These are phyloP conservation scores for Ceratocystis harringtonii DNA, from an alignment of 2,329 filamentous ascomycete species.

Conservation along the genomic window DNA sequence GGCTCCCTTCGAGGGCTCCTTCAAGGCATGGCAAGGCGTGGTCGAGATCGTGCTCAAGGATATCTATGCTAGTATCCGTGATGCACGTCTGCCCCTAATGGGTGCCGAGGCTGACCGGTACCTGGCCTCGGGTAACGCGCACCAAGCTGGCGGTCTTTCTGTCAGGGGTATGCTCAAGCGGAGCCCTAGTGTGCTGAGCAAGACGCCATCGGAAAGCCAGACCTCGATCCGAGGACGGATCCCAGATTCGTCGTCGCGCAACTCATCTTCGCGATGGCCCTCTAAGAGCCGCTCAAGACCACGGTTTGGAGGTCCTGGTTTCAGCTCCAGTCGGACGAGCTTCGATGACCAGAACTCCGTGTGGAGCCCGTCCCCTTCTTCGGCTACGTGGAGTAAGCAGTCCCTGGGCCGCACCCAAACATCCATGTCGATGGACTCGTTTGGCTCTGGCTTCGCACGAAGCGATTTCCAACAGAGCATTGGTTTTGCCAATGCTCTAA, in stretches of 20 bases:
- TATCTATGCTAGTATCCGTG: slow-evolving; percentile 79
- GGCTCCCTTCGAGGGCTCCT: slow-evolving; percentile 55
- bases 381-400: slow-evolving; percentile 92
- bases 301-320: slow-evolving; percentile 57
- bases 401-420: slow-evolving; percentile 83
- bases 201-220: slow-evolving; percentile 71
- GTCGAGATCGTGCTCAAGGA: slow-evolving; percentile 83
- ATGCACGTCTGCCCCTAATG: slow-evolving; percentile 73
- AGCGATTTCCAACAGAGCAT: slow-evolving; percentile 91
- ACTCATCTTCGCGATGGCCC: slow-evolving; percentile 54
- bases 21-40: slow-evolving; percentile 74
- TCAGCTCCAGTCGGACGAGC: slow-evolving; percentile 85
- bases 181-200: slow-evolving; percentile 81
- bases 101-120: slow-evolving; percentile 43
- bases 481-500: slow-evolving; percentile 90
- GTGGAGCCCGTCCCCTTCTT: slow-evolving; percentile 72
- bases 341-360: slow-evolving; percentile 80
- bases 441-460: slow-evolving; percentile 59
- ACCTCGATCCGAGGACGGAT: slow-evolving; percentile 56
- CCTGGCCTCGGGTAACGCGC: slow-evolving; percentile 19
- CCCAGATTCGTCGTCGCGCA: slow-evolving; percentile 38
- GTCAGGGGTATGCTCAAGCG: slow-evolving; percentile 67
- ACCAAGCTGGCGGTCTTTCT: slow-evolving; percentile 42
- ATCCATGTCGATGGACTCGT: slow-evolving; percentile 82
- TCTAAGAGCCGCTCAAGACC: slow-evolving; percentile 76